Evolutionary conservation across 2,329 filamentous ascomycete genomes (phyloP).

Genomic region (Daldinia eschscholtzii): DNA sequence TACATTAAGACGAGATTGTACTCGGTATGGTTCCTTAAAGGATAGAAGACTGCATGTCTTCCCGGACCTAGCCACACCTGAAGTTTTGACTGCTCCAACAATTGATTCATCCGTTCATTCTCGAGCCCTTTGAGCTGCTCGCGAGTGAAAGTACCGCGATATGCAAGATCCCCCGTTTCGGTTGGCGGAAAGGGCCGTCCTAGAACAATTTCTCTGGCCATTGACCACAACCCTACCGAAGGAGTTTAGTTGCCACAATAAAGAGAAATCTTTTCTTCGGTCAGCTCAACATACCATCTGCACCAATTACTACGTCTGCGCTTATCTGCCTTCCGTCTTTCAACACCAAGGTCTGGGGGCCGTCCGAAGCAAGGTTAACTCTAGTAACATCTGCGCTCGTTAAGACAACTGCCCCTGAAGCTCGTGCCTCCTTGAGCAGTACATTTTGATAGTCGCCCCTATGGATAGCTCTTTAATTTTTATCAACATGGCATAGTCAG

Average conservation of each 20-base stretch:
- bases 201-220: not conserved
- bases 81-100: not conserved
- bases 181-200: constrained; percentile 3
- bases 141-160: not conserved
- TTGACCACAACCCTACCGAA: not conserved
- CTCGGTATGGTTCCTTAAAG: not conserved
- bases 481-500: not conserved
- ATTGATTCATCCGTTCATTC: not conserved
- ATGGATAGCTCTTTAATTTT: not conserved
- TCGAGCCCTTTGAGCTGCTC: not conserved
- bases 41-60: constrained; percentile 6
- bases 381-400: not conserved
- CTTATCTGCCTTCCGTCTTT: not conserved
- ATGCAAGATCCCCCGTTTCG: constrained; percentile 1
- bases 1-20: constrained; percentile 9
- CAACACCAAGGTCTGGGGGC: not conserved
- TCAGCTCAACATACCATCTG: not conserved
- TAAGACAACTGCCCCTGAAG: not conserved
- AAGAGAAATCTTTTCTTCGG: no score
- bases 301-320: not conserved
- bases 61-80: constrained; percentile 1
- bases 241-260: not conserved
- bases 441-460: constrained; percentile 6
- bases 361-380: not conserved
- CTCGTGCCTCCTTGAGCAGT: not conserved